These are phyloP conservation scores for Trametes cubensis DNA, from an alignment of 768 basidiomycete genomes.

Conservation along the genomic window DNA sequence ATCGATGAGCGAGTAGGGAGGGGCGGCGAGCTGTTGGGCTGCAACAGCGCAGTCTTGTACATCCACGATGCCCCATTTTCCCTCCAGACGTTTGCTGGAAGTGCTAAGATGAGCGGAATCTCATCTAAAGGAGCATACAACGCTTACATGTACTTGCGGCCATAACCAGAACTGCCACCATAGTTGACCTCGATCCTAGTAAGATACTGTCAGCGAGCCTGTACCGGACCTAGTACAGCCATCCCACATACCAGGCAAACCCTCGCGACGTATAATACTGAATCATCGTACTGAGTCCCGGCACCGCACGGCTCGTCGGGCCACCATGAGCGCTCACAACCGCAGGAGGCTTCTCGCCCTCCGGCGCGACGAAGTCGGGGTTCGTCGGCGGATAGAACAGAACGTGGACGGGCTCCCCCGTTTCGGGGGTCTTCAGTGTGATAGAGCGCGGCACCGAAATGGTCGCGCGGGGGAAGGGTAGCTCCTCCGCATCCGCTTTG, in stretches of 20 bases:
- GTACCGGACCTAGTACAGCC: too few species aligned
- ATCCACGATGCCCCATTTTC: conserved; percentile 77
- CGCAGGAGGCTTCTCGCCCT: conserved; percentile 67
- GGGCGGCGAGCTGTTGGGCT: conserved; percentile 47
- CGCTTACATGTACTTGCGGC: conserved; percentile 60
- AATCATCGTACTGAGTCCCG: conserved; percentile 54
- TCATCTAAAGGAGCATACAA: too few species aligned
- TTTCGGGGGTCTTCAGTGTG: conserved; percentile 41
- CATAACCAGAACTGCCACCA: conserved; percentile 75
- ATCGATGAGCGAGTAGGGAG: conserved; percentile 60
- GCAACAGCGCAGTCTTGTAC: conserved; percentile 67
- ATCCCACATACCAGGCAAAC: conserved; percentile 62
- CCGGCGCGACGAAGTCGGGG: conserved; percentile 54
- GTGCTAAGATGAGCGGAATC: too few species aligned
- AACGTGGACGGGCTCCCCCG: conserved; percentile 53
- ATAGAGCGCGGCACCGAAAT: conserved; percentile 55
- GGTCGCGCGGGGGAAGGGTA: conserved; percentile 34
- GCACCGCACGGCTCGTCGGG: conserved; percentile 54
- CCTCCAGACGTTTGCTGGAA: conserved; percentile 52
- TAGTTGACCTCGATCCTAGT: conserved; percentile 75
- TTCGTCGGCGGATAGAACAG: conserved; percentile 72
- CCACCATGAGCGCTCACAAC: conserved; percentile 72
- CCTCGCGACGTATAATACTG: conserved; percentile 73
- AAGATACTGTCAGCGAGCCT: not conserved
- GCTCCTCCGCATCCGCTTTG: conserved; percentile 27